Evolutionary conservation across 1,139 yeast species (phyloP), one percentile per base, ranked within the genome.

Genomic region (Pichia sp.): DNA sequence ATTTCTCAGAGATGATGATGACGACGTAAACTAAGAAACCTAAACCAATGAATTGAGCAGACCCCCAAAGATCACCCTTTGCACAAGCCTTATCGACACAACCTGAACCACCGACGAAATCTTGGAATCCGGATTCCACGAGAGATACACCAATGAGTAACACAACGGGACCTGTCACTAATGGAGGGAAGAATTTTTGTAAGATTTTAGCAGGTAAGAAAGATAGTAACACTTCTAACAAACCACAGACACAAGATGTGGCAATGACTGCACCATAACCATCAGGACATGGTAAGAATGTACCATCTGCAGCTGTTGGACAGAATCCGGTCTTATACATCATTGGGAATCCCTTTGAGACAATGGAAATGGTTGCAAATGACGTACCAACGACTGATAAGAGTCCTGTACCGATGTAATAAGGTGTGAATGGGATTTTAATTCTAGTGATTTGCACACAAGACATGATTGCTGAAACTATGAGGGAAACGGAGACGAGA

Each of bases 131-230:
- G 33, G 82, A 56, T 49, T 67, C 66, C 39, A 85, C 69, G 50
- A 86, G 69, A 27, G 69, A 63, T 30, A 77, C 66, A 48, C 96
- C 96, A 55, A 87, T 85, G 32, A 86, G 69, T 44, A 86, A 60
- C 24, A 86, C 94, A 34, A 86, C 95, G 2, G 95, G 94, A 37
- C 96, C 96, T 19, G 95, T 86, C 41, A 87, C 96, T 34, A 85
- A 64, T 26, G 94, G 86, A 19, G 96, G 96, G 65, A 87, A 87
- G 30, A 84, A 56, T 47, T 68, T 75, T 57, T 81, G 85, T 49
- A 87, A 68, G 14, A 68, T 50, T 39, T 66, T 69, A 3, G 95
- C 75, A 11, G 96, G 96, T 48, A 80, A 59, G 56, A 86, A 86
- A 3, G 94, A 78, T 37, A 83, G 58, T 8, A 69, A 50, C 29